phyloP scores from a whole-genome alignment of 2,329 filamentous ascomycete species.

The Arthrobotrys sinensis region DNA sequence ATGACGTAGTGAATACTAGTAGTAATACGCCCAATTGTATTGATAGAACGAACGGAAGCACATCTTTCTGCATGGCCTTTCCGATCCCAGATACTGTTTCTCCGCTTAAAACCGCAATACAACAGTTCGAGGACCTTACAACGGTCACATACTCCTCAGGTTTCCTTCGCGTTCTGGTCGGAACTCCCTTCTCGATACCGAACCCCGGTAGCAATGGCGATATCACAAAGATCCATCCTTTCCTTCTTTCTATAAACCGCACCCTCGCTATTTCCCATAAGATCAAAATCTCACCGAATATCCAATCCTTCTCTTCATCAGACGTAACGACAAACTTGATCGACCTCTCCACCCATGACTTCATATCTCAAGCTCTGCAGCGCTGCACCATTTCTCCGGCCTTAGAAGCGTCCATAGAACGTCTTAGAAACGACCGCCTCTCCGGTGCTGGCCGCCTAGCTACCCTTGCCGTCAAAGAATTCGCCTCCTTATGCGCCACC shows the following conservation, averaged over 20 bases:
- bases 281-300: conserved; percentile 53
- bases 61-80: conserved; percentile 60
- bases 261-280: conserved; percentile 50
- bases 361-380: conserved; percentile 43
- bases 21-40: conserved; percentile 8
- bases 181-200: conserved; percentile 54
- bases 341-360: conserved; percentile 48
- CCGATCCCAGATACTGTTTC: conserved; percentile 57
- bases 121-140: conserved; percentile 59
- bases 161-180: conserved; percentile 48
- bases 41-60: conserved; percentile 58
- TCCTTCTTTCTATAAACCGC: conserved; percentile 51
- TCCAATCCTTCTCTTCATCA: conserved; percentile 48
- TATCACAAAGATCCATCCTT: conserved; percentile 50
- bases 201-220: not conserved
- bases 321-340: conserved; percentile 46
- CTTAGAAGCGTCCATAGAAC: conserved; percentile 51
- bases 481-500: conserved; percentile 44
- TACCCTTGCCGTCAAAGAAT: conserved; percentile 55
- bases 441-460: conserved; percentile 59
- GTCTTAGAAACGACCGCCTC: conserved; percentile 46
- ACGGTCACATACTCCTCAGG: conserved; percentile 58
- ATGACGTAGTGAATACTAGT: not conserved
- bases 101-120: conserved; percentile 55
- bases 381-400: conserved; percentile 55